These are phyloP conservation scores for Blastomyces parvus DNA, from an alignment of 2,329 filamentous ascomycete genomes.

Conservation along the genomic window DNA sequence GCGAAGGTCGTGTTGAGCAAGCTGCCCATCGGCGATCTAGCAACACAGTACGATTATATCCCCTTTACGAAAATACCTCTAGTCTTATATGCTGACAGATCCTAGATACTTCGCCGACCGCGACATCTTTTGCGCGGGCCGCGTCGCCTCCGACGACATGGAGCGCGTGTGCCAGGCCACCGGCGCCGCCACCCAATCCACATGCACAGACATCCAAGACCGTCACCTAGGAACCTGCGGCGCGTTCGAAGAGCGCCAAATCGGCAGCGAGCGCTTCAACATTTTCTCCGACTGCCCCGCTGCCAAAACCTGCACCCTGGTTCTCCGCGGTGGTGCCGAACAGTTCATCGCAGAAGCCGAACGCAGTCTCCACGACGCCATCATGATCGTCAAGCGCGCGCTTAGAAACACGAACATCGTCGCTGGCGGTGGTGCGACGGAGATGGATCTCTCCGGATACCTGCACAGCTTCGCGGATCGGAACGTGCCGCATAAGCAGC, in stretches of 20 bases:
- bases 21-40: constrained; percentile 91
- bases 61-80: not conserved
- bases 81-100: constrained; percentile 1
- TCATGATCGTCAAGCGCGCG: constrained; percentile 99
- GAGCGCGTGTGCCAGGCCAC: constrained; percentile 94
- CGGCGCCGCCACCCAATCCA: constrained; percentile 84
- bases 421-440: constrained; percentile 82
- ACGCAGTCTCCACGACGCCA: constrained; percentile 93
- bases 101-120: constrained; percentile 79
- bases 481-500: constrained; percentile 89
- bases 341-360: constrained; percentile 99
- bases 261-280: constrained; percentile 95
- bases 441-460: constrained; percentile 96
- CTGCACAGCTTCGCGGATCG: constrained; percentile 87
- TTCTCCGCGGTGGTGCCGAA: constrained; percentile 91
- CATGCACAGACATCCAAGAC: constrained; percentile 85
- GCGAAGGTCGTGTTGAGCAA: constrained; percentile 97
- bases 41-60: constrained; percentile 58
- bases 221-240: constrained; percentile 89
- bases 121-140: constrained; percentile 95
- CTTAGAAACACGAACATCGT: constrained; percentile 93
- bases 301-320: constrained; percentile 92
- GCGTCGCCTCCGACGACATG: constrained; percentile 83
- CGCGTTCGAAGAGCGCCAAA: constrained; percentile 87
- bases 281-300: constrained; percentile 94